Base-by-base conservation (phyloP, 495 filamentous ascomycete genomes). In the Clohesyomyces aquaticus region DNA sequence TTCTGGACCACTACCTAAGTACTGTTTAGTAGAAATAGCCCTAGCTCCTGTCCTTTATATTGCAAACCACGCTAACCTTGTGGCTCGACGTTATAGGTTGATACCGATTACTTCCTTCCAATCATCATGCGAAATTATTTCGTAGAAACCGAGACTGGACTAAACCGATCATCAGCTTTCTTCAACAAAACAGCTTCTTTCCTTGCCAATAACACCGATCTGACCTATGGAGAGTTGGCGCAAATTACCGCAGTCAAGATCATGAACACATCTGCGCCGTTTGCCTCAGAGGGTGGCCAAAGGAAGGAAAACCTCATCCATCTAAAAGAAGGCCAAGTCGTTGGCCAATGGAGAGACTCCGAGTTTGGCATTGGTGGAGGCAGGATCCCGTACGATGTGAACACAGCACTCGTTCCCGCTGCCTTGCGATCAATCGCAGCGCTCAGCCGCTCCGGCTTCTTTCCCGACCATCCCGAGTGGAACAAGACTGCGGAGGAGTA, bases 271-370 rank as follows among this genome's bases (percentile, higher is more conserved):
- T 77, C 86, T 0, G 79, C 78, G 9, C 76, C 82, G 8, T 88
- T 88, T 69, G 77, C 80, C 4, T 66, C 71, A 25, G 14, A 62
- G 1, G 68, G 78, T 0, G 76, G 78, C 38, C 83, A 83, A 64
- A 83, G 68, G 0, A 76, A 76, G 48, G 74, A 77, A 0, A 88
- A 88, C 42, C 76, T 88, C 0, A 78, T 87, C 23, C 80, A 78
- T 63, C 74, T 88, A 0, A 83, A 83, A 53, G 70, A 79, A 1
- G 80, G 75, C 16, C 73, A 87, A 65, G 67, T 78, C n/a, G 83
- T 86, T 1, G 86, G 86, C 3, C 69, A 88, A 68, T 88, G 86
- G 86, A 75, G 86, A 67, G 86, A 88, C 50, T 83, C 79, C 55
- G 78, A 71, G 14, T 83, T 82, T 48, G 85, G 85, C 4, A 77